Conservation (phyloP, 164 flowering plant genomes). For the Nelumbo lutea region DNA sequence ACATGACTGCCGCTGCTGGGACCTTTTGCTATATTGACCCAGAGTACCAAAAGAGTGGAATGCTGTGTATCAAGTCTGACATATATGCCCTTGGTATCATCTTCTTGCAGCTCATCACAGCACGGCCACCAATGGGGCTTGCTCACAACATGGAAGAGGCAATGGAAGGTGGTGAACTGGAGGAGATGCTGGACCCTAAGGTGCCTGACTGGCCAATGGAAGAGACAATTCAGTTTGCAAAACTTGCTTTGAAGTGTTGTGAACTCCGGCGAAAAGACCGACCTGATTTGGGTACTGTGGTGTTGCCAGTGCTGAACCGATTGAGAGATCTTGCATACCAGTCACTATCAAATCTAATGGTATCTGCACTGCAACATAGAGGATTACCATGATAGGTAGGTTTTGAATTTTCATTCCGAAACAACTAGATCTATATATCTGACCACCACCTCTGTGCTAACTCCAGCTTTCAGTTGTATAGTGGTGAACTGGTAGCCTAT, state of each 20-base stretch:
- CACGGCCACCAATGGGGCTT: constrained; percentile 46
- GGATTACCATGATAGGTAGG: no score
- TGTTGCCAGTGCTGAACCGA: constrained; percentile 43
- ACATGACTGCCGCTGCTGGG: constrained; percentile 54
- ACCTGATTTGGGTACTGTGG: constrained; percentile 38
- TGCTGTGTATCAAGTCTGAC: constrained; percentile 58
- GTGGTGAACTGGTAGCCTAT: no score
- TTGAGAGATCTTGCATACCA: constrained; percentile 29
- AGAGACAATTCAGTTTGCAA: constrained; percentile 36
- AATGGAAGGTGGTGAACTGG: constrained; percentile 32
- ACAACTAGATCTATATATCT: no score
- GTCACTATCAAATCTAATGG: no score
- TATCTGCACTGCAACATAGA: no score
- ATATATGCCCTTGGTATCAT: constrained; percentile 55
- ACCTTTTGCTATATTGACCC: constrained; percentile 70
- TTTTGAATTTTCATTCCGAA: no score
- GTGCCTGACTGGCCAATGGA: constrained; percentile 56
- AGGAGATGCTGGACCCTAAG: constrained; percentile 39
- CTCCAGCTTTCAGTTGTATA: no score
- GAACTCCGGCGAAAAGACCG: constrained; percentile 54
- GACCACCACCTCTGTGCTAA: no score
- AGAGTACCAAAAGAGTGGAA: constrained; percentile 62
- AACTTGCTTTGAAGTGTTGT: constrained; percentile 40
- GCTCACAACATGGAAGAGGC: constrained; percentile 36
- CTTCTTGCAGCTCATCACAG: constrained; percentile 48